A percentile compares a stretch with the other conserved stretches of the same genome.
Conservation (phyloP, 164 flowering plant genomes). For the Litsea cubeba region DNA sequence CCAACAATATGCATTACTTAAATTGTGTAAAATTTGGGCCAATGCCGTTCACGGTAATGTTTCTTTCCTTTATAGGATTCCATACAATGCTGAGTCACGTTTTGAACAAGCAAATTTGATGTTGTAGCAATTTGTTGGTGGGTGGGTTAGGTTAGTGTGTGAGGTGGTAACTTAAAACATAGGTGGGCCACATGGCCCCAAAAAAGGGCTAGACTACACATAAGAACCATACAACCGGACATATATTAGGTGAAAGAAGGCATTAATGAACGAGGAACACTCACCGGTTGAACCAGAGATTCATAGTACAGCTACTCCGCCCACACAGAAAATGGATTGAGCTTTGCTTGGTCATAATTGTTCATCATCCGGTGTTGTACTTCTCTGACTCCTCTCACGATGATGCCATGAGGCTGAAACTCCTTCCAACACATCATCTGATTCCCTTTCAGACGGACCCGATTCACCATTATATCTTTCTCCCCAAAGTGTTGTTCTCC, state of each 20-base stretch:
- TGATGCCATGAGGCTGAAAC: conserved; percentile 34
- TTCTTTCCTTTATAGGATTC: too few species aligned
- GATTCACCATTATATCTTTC: conserved; percentile 50
- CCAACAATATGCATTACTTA: too few species aligned
- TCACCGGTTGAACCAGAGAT: conserved; percentile 4
- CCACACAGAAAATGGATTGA: neutral
- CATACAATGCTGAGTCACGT: too few species aligned
- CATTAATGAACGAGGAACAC: neutral
- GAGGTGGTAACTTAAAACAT: too few species aligned
- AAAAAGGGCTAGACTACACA: neutral
- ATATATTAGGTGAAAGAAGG: neutral
- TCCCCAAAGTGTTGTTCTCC: conserved; percentile 56
- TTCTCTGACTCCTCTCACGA: conserved; percentile 26
- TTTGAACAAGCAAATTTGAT: too few species aligned
- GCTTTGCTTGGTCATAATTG: neutral
- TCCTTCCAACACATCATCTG: conserved; percentile 30
- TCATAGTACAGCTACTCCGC: neutral
- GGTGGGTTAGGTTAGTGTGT: too few species aligned
- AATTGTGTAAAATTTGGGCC: too few species aligned
- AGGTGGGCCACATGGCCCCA: neutral
- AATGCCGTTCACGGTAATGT: too few species aligned
- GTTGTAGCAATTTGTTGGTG: too few species aligned
- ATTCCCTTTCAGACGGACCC: conserved; percentile 30
- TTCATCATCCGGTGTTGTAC: conserved; percentile 38
- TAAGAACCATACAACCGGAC: too few species aligned